Evolutionary conservation across 208 protist species (phyloP).

Genomic region (Wallacemonas sp.): DNA sequence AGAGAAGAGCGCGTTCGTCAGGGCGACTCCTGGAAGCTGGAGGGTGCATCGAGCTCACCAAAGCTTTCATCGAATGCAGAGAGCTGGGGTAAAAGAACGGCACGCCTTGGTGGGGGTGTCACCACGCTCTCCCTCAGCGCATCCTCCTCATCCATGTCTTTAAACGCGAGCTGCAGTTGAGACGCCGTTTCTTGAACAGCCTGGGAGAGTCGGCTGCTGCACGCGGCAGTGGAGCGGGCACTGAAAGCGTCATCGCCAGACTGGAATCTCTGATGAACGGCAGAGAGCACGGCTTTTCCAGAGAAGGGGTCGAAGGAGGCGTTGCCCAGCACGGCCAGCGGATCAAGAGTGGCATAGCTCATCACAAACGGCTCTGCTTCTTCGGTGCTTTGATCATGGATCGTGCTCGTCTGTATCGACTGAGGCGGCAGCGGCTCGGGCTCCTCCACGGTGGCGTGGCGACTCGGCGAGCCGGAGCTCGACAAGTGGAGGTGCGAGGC

Average conservation of each 20-base stretch:
- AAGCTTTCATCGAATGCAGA: constrained; percentile 10
- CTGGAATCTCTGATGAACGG: not conserved
- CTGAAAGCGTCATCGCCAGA: constrained; percentile 2
- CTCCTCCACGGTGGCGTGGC: not conserved
- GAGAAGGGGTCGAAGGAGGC: constrained; percentile 10
- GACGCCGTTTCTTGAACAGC: constrained; percentile 5
- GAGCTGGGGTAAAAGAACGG: constrained; percentile 1
- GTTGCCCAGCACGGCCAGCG: constrained; percentile 7
- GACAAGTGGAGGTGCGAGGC: not conserved
- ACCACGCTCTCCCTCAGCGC: constrained; percentile 4
- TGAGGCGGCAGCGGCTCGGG: constrained; percentile 19
- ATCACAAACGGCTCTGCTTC: constrained; percentile 12
- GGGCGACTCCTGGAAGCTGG: not conserved
- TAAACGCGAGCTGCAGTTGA: constrained; percentile 1
- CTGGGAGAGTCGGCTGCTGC: constrained; percentile 6
- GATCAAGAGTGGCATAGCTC: constrained; percentile 17
- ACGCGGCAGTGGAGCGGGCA: constrained; percentile 2
- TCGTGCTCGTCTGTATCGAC: not conserved
- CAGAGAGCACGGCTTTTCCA: not conserved
- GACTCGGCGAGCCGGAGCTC: not conserved
- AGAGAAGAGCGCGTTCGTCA: not conserved
- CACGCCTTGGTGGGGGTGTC: not conserved
- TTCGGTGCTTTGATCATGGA: not conserved
- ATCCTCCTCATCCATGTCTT: constrained; percentile 10
- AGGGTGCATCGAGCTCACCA: constrained; percentile 5